A percentile compares a stretch with the other conserved stretches of the same genome.
These are phyloP conservation scores for Sporothrix schenckii DNA, from an alignment of 2,329 filamentous ascomycete genomes.

Conservation along the genomic window DNA sequence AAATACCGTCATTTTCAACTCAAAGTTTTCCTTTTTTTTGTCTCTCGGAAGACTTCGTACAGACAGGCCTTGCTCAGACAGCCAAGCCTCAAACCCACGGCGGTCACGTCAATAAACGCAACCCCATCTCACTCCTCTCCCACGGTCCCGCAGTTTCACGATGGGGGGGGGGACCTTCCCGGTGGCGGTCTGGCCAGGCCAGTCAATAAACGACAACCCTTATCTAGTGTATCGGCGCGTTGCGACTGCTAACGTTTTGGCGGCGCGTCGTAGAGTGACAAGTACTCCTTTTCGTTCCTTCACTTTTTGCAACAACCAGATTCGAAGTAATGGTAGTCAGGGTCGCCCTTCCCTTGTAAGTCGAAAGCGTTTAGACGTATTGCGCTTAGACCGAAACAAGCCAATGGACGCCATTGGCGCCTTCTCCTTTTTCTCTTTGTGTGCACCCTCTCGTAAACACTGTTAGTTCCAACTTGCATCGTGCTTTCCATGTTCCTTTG, in stretches of 20 bases:
- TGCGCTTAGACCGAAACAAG: neutral
- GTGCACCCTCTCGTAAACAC: neutral
- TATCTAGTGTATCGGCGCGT: neutral
- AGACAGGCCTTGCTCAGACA: conserved; percentile 2
- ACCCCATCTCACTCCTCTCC: conserved; percentile 19
- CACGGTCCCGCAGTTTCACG: conserved; percentile 3
- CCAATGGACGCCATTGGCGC: conserved; percentile 9
- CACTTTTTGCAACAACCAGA: too few relatives aligned
- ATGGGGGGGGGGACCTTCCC: neutral
- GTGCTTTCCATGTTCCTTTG: neutral
- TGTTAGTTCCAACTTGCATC: neutral
- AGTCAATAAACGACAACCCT: conserved; percentile 3
- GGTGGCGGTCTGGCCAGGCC: conserved; percentile 10
- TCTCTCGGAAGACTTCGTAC: neutral
- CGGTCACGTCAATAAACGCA: conserved; percentile 8
- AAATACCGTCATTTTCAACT: neutral
- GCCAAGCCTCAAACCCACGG: conserved; percentile 21
- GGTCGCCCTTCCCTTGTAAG: conserved; percentile 16
- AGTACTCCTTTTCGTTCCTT: neutral
- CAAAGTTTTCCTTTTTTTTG: neutral
- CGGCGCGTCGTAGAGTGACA: neutral
- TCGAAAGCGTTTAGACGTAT: neutral
- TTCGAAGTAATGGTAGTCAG: neutral
- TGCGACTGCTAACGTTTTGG: neutral
- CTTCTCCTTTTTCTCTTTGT: conserved; percentile 21